Evolutionary conservation across 805 yeast genomes (phyloP).

Genomic region (Millerozyma acaciae): DNA sequence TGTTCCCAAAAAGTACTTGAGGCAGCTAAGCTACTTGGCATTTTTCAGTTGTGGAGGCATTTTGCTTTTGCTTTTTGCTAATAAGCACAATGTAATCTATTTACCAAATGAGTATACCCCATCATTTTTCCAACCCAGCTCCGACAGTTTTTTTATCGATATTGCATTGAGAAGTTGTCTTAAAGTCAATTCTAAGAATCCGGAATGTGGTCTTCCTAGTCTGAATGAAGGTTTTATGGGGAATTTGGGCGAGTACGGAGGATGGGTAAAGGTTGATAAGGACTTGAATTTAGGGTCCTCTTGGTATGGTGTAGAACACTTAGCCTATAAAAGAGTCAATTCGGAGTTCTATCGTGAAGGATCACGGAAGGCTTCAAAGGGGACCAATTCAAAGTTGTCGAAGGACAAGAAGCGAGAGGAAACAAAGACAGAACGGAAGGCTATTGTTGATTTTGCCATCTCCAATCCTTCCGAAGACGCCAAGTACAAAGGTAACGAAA

Average conservation of each 20-base stretch:
- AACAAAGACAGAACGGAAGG: conserved; percentile 17
- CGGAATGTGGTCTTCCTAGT: conserved; percentile 25
- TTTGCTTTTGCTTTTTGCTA: conserved; percentile 36
- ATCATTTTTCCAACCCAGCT: conserved; percentile 38
- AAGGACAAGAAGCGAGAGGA: conserved; percentile 6
- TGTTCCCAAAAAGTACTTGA: conserved; percentile 29
- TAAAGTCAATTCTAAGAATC: conserved; percentile 15
- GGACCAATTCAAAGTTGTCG: not conserved
- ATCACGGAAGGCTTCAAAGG: not conserved
- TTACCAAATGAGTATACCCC: conserved; percentile 33
- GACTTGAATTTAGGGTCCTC: conserved; percentile 44
- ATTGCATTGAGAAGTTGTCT: conserved; percentile 33
- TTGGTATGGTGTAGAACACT: conserved; percentile 40
- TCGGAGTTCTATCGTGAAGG: conserved; percentile 15
- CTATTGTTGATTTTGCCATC: conserved; percentile 40
- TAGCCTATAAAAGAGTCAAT: conserved; percentile 30
- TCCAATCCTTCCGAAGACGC: conserved; percentile 29
- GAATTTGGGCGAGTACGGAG: conserved; percentile 20
- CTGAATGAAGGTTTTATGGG: conserved; percentile 21
- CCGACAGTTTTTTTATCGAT: conserved; percentile 39
- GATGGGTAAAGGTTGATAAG: conserved; percentile 44
- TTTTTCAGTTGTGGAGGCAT: no score
- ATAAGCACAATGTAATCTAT: conserved; percentile 32
- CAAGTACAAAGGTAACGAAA: conserved; percentile 35
- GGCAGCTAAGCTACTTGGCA: no score